phyloP scores from a whole-genome alignment of 768 basidiomycete genomes.

The Mrakia gelida region DNA sequence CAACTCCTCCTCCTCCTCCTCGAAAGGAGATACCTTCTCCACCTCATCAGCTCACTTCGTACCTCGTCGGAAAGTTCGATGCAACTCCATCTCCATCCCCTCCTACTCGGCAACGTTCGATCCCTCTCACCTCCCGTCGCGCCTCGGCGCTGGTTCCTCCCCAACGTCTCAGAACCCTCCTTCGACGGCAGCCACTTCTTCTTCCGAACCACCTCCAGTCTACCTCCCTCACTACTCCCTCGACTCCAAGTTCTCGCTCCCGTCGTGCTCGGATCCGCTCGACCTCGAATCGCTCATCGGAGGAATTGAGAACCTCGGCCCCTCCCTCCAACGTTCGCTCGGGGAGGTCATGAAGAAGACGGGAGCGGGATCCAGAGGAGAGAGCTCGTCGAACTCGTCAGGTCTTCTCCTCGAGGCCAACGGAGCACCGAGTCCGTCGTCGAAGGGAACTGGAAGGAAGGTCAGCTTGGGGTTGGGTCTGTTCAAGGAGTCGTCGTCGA shows the following conservation, averaged over 20 bases:
- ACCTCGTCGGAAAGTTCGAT: conserved; percentile 13
- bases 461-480: conserved; percentile 47
- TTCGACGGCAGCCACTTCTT: neutral
- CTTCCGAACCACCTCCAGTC: neutral
- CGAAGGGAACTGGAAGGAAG: conserved; percentile 43
- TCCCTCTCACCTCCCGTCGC: neutral
- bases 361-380: conserved; percentile 35
- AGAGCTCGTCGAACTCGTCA: conserved; percentile 19
- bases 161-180: neutral
- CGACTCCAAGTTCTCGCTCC: conserved; percentile 41
- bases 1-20: neutral
- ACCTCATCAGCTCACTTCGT: conserved; percentile 9
- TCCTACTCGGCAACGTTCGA: neutral
- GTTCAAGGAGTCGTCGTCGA: conserved; percentile 43
- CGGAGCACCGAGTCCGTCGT: conserved; percentile 35
- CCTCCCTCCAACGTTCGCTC: conserved; percentile 41
- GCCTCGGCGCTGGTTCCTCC: neutral
- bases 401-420: conserved; percentile 37
- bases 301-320: conserved; percentile 21
- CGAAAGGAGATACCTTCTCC: neutral
- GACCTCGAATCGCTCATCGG: conserved; percentile 20
- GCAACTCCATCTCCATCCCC: conserved; percentile 20
- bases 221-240: conserved; percentile 41
- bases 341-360: conserved; percentile 40
- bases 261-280: conserved; percentile 13